Percentiles rank a stretch among this genome's conserved stretches.
Conservation (phyloP, 805 yeast species). For the Schizosaccharomyces pombe region ASM294v3 CU329670.1:2782001-2782500, state of each 20-base stretch:
- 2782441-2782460: slow-evolving; percentile 52
- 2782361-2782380: slow-evolving; percentile 73
- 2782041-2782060: slow-evolving; percentile 70
- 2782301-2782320: slow-evolving; percentile 90
- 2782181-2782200: slow-evolving; percentile 86
- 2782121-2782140: slow-evolving; percentile 82
- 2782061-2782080: slow-evolving; percentile 67
- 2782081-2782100: slow-evolving; percentile 97
- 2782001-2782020: slow-evolving; percentile 84
- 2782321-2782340: slow-evolving; percentile 84
- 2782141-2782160: slow-evolving; percentile 83
- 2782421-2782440: slow-evolving; percentile 84
- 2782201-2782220: slow-evolving; percentile 90
- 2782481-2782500: slow-evolving; percentile 60
- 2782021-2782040: slow-evolving; percentile 88
- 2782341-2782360: slow-evolving; percentile 72
- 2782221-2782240: slow-evolving; percentile 93
- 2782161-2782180: slow-evolving; percentile 99
- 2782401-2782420: slow-evolving; percentile 81
- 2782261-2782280: slow-evolving; percentile 96
- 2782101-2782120: slow-evolving; percentile 93
- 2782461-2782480: slow-evolving; percentile 52
- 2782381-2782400: slow-evolving; percentile 71
- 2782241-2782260: slow-evolving; percentile 79
- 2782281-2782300: slow-evolving; percentile 95